A percentile compares a stretch with the other conserved stretches of the same genome.
Evolutionary conservation across 768 basidiomycete species (phyloP).

Genomic region (Naematelia encephala): DNA sequence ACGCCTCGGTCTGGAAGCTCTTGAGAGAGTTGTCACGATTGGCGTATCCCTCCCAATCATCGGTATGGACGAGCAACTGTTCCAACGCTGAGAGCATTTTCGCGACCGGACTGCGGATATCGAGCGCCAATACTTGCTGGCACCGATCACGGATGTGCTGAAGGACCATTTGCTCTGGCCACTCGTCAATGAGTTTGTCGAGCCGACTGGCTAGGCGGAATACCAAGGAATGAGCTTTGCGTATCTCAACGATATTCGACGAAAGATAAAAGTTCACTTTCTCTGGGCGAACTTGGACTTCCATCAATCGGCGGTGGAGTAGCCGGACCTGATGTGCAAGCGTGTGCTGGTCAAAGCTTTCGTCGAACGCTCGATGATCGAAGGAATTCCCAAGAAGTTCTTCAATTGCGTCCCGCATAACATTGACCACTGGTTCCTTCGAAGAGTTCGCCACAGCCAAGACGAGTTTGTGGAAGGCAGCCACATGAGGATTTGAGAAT

Average conservation of each 20-base stretch:
- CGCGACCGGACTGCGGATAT: slow-evolving; percentile 70
- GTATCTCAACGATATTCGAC: slow-evolving; percentile 67
- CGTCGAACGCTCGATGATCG: slow-evolving; percentile 20
- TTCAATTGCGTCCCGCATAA: slow-evolving; percentile 3
- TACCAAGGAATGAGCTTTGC: slow-evolving; percentile 61
- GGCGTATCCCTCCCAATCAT: slow-evolving; percentile 97
- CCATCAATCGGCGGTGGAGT: slow-evolving; percentile 41
- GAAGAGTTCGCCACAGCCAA: slow-evolving; percentile 2
- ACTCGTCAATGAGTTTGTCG: slow-evolving; percentile 63
- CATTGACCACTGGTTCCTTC: slow-evolving; percentile 1
- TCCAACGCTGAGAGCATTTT: slow-evolving; percentile 78
- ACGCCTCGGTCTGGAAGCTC: slow-evolving; percentile 63
- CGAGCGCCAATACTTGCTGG: slow-evolving; percentile 61
- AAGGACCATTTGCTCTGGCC: slow-evolving; percentile 98
- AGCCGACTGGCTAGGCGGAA: slow-evolving; percentile 59
- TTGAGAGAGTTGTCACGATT: slow-evolving; percentile 81
- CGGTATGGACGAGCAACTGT: slow-evolving; percentile 75
- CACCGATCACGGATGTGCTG: slow-evolving; percentile 74
- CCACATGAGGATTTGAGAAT: slow-evolving; percentile 9
- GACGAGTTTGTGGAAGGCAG: slow-evolving; percentile 31
- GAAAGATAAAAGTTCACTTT: slow-evolving; percentile 74
- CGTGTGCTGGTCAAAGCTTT: slow-evolving; percentile 28
- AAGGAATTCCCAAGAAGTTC: slow-evolving; percentile 11
- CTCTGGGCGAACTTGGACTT: slow-evolving; percentile 16
- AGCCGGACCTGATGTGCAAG: slow-evolving; percentile 27